These are phyloP conservation scores for Stylosanthes scabra DNA, from an alignment of 331 rosid species.

Conservation along the genomic window DNA sequence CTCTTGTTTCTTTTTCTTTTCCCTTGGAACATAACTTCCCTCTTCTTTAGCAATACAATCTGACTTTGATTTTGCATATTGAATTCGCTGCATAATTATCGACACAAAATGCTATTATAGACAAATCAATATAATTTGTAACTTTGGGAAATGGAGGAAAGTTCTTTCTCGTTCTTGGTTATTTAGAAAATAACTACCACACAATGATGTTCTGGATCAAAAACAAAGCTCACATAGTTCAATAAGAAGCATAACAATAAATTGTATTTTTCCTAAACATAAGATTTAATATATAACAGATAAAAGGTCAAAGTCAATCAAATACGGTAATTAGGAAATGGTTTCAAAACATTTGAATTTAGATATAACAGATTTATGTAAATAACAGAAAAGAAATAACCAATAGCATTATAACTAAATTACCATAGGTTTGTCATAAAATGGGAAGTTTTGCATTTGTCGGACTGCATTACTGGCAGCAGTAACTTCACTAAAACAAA, in stretches of 20 bases:
- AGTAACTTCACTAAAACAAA: conserved; percentile 91
- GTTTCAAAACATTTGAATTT: background rate
- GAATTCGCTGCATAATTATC: conserved; percentile 76
- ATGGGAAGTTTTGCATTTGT: conserved; percentile 97
- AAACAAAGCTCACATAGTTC: background rate
- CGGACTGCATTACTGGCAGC: conserved; percentile 99
- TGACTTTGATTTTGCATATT: conserved; percentile 92
- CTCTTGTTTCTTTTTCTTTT: conserved; percentile 96
- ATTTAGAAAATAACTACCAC: conserved; percentile 19
- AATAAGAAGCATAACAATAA: conserved; percentile 5
- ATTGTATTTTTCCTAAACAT: background rate
- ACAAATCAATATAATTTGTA: conserved; percentile 25
- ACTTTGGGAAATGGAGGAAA: background rate
- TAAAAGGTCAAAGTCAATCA: conserved; percentile 21
- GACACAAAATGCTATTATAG: conserved; percentile 27
- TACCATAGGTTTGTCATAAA: conserved; percentile 98
- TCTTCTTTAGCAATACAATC: conserved; percentile 97
- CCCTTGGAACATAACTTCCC: conserved; percentile 94
- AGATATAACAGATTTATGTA: background rate
- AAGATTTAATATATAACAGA: conserved; percentile 5
- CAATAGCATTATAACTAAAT: conserved; percentile 34
- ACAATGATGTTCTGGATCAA: background rate
- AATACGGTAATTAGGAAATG: conserved; percentile 1
- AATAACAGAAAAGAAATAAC: conserved; percentile 10
- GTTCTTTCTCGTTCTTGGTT: conserved; percentile 7